Percentiles rank a stretch among this genome's conserved stretches.
Conservation (phyloP, 129 eudicot genomes). For the Flaveria sonorensis region DNA sequence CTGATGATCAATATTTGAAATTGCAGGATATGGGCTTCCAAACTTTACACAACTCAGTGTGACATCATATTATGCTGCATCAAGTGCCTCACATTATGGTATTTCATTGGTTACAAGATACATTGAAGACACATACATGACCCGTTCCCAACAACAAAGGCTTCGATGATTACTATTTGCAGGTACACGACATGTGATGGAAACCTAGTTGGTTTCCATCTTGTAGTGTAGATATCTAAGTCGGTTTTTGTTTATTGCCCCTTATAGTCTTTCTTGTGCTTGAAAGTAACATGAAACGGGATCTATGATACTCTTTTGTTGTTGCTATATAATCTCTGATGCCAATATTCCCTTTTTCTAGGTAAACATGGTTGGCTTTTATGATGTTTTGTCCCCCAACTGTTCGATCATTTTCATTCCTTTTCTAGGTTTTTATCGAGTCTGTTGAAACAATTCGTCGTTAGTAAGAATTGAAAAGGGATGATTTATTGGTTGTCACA, state of each 20-base stretch:
- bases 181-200: conserved; percentile 33
- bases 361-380: background rate
- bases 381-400: background rate
- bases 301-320: conserved; percentile 11
- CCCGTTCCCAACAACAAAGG: conserved; percentile 46
- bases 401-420: no score
- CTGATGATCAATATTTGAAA: conserved; percentile 2
- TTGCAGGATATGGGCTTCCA: conserved; percentile 82
- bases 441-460: no score
- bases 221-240: conserved; percentile 33
- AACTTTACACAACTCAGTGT: conserved; percentile 69
- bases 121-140: conserved; percentile 64
- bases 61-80: conserved; percentile 85
- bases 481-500: no score
- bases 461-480: no score
- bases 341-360: background rate
- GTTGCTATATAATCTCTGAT: background rate
- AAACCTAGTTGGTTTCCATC: conserved; percentile 2
- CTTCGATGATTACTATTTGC: conserved; percentile 49
- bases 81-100: conserved; percentile 84
- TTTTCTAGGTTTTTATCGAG: no score
- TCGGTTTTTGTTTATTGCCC: conserved; percentile 9
- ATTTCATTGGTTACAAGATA: conserved; percentile 77
- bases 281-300: conserved; percentile 14
- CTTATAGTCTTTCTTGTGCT: conserved; percentile 17